Conservation (phyloP, 1,284 basidiomycete genomes). For the Leccinum fuscescens region DNA sequence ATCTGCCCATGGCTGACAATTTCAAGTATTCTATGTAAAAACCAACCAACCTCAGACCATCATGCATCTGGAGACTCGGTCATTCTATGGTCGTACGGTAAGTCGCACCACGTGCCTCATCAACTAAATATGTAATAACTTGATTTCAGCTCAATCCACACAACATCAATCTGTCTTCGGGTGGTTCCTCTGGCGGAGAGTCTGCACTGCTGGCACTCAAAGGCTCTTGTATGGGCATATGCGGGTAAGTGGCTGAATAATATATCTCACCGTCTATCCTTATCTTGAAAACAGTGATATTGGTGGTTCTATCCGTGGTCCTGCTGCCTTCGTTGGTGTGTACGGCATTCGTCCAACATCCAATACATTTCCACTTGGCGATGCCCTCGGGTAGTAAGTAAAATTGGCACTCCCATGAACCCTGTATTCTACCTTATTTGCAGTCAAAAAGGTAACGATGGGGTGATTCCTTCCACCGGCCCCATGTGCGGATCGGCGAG, state of each 20-base stretch:
- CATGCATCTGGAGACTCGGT: slow-evolving; percentile 37
- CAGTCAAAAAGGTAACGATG: slow-evolving; percentile 39
- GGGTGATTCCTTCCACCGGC: slow-evolving; percentile 30
- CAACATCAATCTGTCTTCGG: slow-evolving; percentile 44
- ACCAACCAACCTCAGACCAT: slow-evolving; percentile 46
- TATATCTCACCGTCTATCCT: background rate
- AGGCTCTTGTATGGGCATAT: slow-evolving; percentile 52
- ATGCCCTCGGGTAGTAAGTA: slow-evolving; percentile 20
- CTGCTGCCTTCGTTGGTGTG: slow-evolving; percentile 41
- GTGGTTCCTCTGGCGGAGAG: slow-evolving; percentile 55
- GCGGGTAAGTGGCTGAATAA: slow-evolving; percentile 39
- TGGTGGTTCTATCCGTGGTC: slow-evolving; percentile 39
- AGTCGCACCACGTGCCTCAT: background rate
- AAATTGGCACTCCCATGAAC: slow-evolving; percentile 34
- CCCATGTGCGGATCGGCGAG: slow-evolving; percentile 41
- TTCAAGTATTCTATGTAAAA: slow-evolving; percentile 44
- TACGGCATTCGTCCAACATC: slow-evolving; percentile 48
- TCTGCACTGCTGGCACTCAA: slow-evolving; percentile 48
- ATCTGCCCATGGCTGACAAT: background rate
- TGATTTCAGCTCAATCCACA: slow-evolving; percentile 40
- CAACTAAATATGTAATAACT: background rate
- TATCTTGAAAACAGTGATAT: slow-evolving; percentile 21
- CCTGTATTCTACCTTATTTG: slow-evolving; percentile 2
- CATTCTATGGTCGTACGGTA: slow-evolving; percentile 43
- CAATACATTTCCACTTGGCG: slow-evolving; percentile 38